Evolutionary conservation across 1,139 yeast species (phyloP), one percentile per base, ranked within the genome.

Genomic region (Taphrina pruni): DNA sequence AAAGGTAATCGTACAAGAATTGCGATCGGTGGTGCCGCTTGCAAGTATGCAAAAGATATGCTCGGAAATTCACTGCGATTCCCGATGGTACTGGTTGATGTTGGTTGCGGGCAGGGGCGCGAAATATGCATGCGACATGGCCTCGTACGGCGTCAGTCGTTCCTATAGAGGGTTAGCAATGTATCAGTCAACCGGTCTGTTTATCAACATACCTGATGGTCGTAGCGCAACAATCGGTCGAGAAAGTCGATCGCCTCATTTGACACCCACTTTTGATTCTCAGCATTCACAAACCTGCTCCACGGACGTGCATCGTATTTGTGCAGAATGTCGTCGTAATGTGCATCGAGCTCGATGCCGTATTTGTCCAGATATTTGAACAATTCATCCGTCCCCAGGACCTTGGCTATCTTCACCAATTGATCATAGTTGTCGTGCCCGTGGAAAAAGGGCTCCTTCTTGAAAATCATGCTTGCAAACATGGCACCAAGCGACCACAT

Each of bases 401-500:
- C 97, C 74, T 94, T 85, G 2, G 94, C 97, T 73, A 95, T 94
- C 79, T 94, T 96, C 66, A 95, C 96, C 75, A 95, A 83, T 80
- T 95, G 99, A 79, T 95, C 98, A 69, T 94, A 90, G 79, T 95
- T 95, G 56, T 97, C 91, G 73, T 90, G 89, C 46, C 99, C 99
- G 77, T 93, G 97, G 85, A 95, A 95, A 76, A 95, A 93, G 3
- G 99, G 99, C 76, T 95, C 99, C 79, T 91, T 93, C 78, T 90
- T 89, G 81, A 94, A 94, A 43, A 94, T 89, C 85, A 95, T 90
- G 17, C 97, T 90, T n/a, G 99, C 99, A 73, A 94, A 82, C 94
- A 93, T 93, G 72, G 98, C 96, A 52, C 99, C 99, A 73, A 88
- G 88, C 1, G 97, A 90, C 99, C 99, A 95, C 79, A 95, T 80